Percentiles rank a stretch among this genome's conserved stretches.
Conservation (phyloP, 164 flowering plant species). For the Annona squamosa region DNA sequence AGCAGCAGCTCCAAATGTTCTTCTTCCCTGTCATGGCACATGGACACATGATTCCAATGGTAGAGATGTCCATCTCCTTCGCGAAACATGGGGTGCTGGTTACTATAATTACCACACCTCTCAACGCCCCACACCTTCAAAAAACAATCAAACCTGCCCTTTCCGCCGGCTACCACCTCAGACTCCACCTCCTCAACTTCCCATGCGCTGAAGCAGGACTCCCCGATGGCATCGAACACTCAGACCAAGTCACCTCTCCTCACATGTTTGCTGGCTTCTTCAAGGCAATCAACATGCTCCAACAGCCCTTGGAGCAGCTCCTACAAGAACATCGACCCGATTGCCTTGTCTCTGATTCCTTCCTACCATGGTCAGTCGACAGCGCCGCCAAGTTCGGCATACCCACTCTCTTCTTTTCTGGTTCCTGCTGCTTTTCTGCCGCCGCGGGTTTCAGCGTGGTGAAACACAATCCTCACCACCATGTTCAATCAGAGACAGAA, state of each 20-base stretch:
- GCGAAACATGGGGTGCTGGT: slow-evolving; percentile 28
- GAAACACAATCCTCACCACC: not conserved
- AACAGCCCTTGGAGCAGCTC: not conserved
- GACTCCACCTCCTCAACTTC: slow-evolving; percentile 20
- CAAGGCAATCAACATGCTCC: not conserved
- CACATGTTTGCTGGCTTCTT: not conserved
- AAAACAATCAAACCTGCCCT: slow-evolving; percentile 13
- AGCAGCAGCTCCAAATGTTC: slow-evolving; percentile 14
- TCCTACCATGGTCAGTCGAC: no score
- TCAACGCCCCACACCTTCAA: slow-evolving; percentile 25
- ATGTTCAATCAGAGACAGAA: no score
- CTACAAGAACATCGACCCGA: not conserved
- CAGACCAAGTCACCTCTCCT: not conserved
- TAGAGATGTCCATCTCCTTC: slow-evolving; percentile 47
- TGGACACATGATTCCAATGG: slow-evolving; percentile 33
- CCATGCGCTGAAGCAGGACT: slow-evolving; percentile 14
- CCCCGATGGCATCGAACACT: not conserved
- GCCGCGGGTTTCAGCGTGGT: slow-evolving; percentile 14
- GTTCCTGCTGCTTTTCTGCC: no score
- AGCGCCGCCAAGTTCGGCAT: no score
- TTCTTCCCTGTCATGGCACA: slow-evolving; percentile 26
- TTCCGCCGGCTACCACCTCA: slow-evolving; percentile 20
- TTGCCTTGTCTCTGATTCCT: no score
- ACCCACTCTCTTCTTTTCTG: no score
- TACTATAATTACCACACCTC: slow-evolving; percentile 49